phyloP scores from a whole-genome alignment of 306 rosid genomes.

The Trifolium repens region DNA sequence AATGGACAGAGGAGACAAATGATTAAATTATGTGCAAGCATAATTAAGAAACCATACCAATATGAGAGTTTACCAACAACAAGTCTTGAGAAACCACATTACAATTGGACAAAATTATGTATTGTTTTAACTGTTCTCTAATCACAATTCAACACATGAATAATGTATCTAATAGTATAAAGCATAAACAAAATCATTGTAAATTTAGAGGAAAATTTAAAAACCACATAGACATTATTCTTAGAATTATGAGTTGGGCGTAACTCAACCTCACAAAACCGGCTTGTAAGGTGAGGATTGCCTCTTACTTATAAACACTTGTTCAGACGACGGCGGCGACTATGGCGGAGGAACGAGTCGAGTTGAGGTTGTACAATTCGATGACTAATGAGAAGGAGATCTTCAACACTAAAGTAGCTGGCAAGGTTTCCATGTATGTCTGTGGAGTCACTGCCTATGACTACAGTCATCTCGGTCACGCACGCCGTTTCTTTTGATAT shows the following conservation, averaged over 20 bases:
- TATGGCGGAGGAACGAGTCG: conserved; percentile 64
- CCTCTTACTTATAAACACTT: no score
- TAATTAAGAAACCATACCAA: conserved; percentile 18
- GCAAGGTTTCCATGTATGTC: conserved; percentile 84
- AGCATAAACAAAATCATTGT: not conserved
- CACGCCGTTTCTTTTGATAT: conserved; percentile 89
- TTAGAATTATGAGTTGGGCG: no score
- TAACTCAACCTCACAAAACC: no score
- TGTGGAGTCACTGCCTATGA: conserved; percentile 94
- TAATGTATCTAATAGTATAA: not conserved
- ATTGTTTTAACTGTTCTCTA: not conserved
- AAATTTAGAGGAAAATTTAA: not conserved
- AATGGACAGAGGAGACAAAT: not conserved
- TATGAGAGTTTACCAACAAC: not conserved
- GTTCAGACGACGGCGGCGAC: not conserved
- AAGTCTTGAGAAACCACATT: conserved; percentile 8
- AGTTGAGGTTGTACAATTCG: conserved; percentile 77
- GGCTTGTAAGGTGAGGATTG: no score
- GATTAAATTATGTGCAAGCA: not conserved
- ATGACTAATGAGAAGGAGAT: conserved; percentile 83
- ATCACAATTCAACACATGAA: not conserved
- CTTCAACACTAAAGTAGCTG: conserved; percentile 62
- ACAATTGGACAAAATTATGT: not conserved
- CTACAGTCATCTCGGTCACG: conserved; percentile 93
- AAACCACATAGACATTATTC: not conserved